Evolutionary conservation across 306 rosid genomes (phyloP), one percentile per base, ranked within the genome.

Genomic region (Cicer cuneatum): DNA sequence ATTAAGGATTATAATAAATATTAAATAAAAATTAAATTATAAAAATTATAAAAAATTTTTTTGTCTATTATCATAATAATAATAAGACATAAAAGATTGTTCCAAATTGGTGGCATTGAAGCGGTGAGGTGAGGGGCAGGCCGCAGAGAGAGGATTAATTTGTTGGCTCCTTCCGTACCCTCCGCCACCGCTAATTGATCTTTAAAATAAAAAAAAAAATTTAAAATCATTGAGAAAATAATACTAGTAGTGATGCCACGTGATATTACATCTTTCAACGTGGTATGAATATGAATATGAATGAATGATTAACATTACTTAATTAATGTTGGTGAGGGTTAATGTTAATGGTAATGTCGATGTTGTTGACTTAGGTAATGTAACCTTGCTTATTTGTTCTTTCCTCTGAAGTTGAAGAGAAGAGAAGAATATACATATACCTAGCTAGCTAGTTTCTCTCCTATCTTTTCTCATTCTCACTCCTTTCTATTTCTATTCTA

Each of bases 161-260:
- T 7, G 21, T 49, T 29, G 2, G 2, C 37, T 19, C 63, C 1
- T 40, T 71, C 53, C 66, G 42, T 7, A 40, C 49, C 24, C n/a
- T 18, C 72, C 35, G 29, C 64, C 79, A 60, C 64, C 72, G 64
- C 72, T 19, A 73, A 46, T 60, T 10, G 7, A 11, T 8, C 10
- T 60, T 10, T 40, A 35, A 24, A 51, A n/a, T 14, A 0, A 6
- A 15, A 53, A 42, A 40, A 1, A 10, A 16, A 10, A 35, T 0
- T 2, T 1, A 38, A 51, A 19, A 41, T 5, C 10, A 24, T 24
- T 24, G 33, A 24, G 0, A 24, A 24, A 24, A 2, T 24, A 24
- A 24, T 24, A 24, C 33, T 24, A 2, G 33, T 24, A 24, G 33
- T 24, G 33, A 24, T 24, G 76, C n/a, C 54, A 71, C 54, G 53